Base-by-base conservation (phyloP, 1,284 basidiomycete genomes). In the Trametes hirsuta region DNA sequence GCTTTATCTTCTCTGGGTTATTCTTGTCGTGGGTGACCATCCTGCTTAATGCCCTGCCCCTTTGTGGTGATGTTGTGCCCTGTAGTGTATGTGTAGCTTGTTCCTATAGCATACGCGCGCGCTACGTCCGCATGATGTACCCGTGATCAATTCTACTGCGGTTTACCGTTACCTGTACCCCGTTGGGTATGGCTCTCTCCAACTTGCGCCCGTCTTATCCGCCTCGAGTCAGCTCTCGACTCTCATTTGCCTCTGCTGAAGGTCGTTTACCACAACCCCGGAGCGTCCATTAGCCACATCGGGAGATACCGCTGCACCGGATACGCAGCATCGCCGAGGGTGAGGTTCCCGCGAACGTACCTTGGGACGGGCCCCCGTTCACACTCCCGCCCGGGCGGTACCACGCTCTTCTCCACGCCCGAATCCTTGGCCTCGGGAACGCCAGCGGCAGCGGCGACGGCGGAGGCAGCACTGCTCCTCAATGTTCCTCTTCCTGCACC, bases 401-500 rank as follows among this genome's bases (percentile, higher is more conserved):
- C 53, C 58, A 58, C 53, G 47, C 61, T 47, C 48, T 51, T 45
- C 36, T 47, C 50, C 50, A 46, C 35, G 46, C 55, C 62, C 62
- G 58, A 57, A 36, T 53, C 62, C 62, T 37, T 51, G 62, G 62
- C 55, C 41, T 24, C 45, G 62, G 62, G 45, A 37, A 50, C 55
- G 47, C 51, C 40, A 44, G 52, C 58, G 46, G 48, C 52, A 18
- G 47, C 47, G 46, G 48, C 52, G 25, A 51, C 47, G 39, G 41
- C 47, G 46, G 48, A 24, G 35, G 48, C 47, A 46, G 47, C 44
- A 14, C 24, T 39, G 22, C 41, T 52, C 52, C 37, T 40, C 37
- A 30, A 42, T 25, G 37, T 63, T 47, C 53, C 69, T 70, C 68
- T 55, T 57, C 68, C 68, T 65, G 58, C 69, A 69, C 65, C 66